A percentile compares a stretch with the other conserved stretches of the same genome.
phyloP scores from a whole-genome alignment of 371 early-diverging fungal genomes.

The Apophysomyces variabilis region DNA sequence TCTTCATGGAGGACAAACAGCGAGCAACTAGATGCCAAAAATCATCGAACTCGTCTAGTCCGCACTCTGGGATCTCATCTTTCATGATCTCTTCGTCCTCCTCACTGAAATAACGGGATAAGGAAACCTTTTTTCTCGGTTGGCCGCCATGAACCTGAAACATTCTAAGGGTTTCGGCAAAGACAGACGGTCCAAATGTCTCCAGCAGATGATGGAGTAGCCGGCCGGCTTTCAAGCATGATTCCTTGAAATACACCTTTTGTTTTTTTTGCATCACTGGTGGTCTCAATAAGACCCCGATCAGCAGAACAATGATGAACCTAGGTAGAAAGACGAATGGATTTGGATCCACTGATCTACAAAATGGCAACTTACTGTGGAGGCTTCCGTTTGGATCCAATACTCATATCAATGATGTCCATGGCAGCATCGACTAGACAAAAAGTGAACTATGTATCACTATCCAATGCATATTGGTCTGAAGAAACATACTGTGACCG shows the following conservation, averaged over 20 bases:
- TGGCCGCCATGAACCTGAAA: slow-evolving; percentile 16
- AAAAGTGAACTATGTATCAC: too few relatives aligned
- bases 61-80: slow-evolving; percentile 15
- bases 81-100: slow-evolving; percentile 15
- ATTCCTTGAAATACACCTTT: neutral
- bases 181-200: slow-evolving; percentile 17
- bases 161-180: slow-evolving; percentile 9
- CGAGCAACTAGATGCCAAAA: slow-evolving; percentile 19
- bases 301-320: slow-evolving; percentile 9
- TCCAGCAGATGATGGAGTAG: slow-evolving; percentile 19
- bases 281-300: slow-evolving; percentile 20
- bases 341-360: neutral
- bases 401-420: slow-evolving; percentile 17
- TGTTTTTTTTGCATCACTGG: neutral
- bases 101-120: neutral
- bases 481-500: slow-evolving; percentile 17
- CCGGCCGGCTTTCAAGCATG: slow-evolving; percentile 16
- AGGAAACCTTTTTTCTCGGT: neutral
- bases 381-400: slow-evolving; percentile 18
- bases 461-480: too few relatives aligned
- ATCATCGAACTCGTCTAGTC: slow-evolving; percentile 23
- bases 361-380: slow-evolving; percentile 18
- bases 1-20: slow-evolving; percentile 9
- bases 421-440: slow-evolving; percentile 24
- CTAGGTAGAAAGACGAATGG: neutral